Conservation (phyloP, 139 green algal genomes). For the Chlamydomonas asymmetrica region DNA sequence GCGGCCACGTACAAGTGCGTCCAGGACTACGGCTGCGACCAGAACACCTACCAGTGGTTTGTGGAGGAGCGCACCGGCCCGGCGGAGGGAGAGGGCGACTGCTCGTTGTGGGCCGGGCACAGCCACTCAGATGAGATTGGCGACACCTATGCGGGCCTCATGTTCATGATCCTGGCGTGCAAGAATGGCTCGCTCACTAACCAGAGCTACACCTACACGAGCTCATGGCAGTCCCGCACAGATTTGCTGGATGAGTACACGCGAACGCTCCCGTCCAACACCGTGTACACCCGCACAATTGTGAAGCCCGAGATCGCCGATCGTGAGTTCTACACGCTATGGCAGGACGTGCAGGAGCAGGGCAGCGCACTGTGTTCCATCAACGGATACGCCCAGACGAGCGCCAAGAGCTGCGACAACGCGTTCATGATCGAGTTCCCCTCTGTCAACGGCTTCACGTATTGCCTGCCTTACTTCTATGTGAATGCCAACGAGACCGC, state of each 20-base stretch:
- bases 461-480: slow-evolving; percentile 6
- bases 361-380: not conserved
- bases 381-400: not conserved
- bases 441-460: slow-evolving; percentile 2
- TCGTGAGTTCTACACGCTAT: not conserved
- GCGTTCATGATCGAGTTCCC: slow-evolving; percentile 1
- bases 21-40: not conserved
- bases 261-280: too few species aligned
- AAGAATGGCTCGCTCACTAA: too few species aligned
- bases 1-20: too few species aligned
- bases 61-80: not conserved
- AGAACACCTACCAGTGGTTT: slow-evolving; percentile 3
- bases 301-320: not conserved
- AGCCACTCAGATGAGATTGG: slow-evolving; percentile 3
- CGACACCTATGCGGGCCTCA: too few species aligned
- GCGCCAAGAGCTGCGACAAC: not conserved
- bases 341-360: slow-evolving; percentile 11
- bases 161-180: too few species aligned
- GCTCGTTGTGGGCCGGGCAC: slow-evolving; percentile 2
- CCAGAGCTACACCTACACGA: too few species aligned
- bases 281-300: not conserved
- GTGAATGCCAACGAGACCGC: too few species aligned
- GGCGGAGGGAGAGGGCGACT: not conserved
- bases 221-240: too few species aligned
- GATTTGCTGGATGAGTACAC: too few species aligned